phyloP scores from a whole-genome alignment of 2,329 filamentous ascomycete genomes.

The Pseudogymnoascus sp. region DNA sequence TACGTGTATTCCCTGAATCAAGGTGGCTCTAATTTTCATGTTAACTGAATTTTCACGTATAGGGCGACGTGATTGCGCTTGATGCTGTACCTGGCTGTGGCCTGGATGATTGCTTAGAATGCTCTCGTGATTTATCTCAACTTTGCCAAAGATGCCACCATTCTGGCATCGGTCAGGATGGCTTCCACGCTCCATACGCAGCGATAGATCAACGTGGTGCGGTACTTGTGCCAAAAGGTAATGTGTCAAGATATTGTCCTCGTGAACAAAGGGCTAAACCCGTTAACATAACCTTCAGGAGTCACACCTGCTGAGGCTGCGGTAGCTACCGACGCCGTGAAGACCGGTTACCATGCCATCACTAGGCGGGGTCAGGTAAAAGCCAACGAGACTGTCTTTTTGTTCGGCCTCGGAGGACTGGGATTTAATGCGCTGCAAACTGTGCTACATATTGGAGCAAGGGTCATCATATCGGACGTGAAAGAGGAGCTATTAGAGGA shows the following conservation, averaged over 20 bases:
- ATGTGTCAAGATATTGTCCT: neutral
- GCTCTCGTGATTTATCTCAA: slow-evolving; percentile 32
- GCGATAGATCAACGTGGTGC: slow-evolving; percentile 12
- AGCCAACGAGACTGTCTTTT: slow-evolving; percentile 31
- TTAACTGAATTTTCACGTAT: neutral
- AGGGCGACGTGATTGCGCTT: slow-evolving; percentile 29
- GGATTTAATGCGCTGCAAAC: slow-evolving; percentile 36
- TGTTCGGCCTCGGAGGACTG: slow-evolving; percentile 35
- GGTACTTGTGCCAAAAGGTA: neutral
- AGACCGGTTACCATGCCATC: slow-evolving; percentile 35
- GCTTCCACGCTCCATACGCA: slow-evolving; percentile 35
- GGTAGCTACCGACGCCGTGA: slow-evolving; percentile 35
- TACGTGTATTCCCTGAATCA: neutral
- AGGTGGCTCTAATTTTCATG: neutral
- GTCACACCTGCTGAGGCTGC: slow-evolving; percentile 29
- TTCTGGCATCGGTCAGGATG: slow-evolving; percentile 37
- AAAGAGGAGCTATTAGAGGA: slow-evolving; percentile 27
- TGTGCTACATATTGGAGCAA: slow-evolving; percentile 40
- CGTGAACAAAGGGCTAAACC: neutral
- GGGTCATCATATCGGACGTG: slow-evolving; percentile 32
- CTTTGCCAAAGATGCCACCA: slow-evolving; percentile 32
- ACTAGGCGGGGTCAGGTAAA: slow-evolving; percentile 31
- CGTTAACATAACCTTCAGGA: slow-evolving; percentile 11
- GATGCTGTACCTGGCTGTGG: slow-evolving; percentile 30
- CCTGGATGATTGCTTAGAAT: slow-evolving; percentile 30